Evolutionary conservation across 305 asterid genomes (phyloP).

Genomic region (Rubia balearica): DNA sequence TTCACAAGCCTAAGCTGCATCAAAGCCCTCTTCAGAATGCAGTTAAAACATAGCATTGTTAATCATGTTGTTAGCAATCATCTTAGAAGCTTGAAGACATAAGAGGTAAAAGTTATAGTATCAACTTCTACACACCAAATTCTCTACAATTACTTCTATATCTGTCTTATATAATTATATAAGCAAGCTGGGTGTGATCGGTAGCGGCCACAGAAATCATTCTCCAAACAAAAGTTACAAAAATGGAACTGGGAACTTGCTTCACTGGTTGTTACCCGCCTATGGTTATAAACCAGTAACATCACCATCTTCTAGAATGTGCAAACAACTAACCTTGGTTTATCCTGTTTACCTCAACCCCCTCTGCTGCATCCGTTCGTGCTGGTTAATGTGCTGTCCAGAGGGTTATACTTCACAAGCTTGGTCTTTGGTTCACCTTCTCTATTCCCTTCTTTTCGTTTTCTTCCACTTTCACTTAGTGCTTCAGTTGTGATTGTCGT

Average conservation of each 20-base stretch:
- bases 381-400: slow-evolving; percentile 18
- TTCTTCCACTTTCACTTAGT: slow-evolving; percentile 28
- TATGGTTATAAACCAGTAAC: neutral
- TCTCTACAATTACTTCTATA: too few relatives aligned
- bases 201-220: neutral
- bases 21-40: too few relatives aligned
- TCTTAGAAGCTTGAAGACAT: too few relatives aligned
- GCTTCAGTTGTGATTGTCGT: slow-evolving; percentile 12
- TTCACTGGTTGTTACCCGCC: neutral
- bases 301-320: neutral
- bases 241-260: neutral
- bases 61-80: too few relatives aligned
- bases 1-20: too few relatives aligned
- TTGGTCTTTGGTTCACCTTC: slow-evolving; percentile 32
- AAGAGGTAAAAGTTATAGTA: too few relatives aligned
- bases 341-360: neutral
- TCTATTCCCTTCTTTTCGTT: slow-evolving; percentile 44
- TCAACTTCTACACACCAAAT: too few relatives aligned
- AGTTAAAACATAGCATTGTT: too few relatives aligned
- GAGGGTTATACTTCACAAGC: slow-evolving; percentile 36
- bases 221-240: neutral
- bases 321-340: neutral
- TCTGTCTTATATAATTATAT: neutral
- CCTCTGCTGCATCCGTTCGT: slow-evolving; percentile 5
- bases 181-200: neutral